These are phyloP conservation scores for Fusarium goolgardi DNA, from an alignment of 2,329 filamentous ascomycete genomes.

Conservation along the genomic window DNA sequence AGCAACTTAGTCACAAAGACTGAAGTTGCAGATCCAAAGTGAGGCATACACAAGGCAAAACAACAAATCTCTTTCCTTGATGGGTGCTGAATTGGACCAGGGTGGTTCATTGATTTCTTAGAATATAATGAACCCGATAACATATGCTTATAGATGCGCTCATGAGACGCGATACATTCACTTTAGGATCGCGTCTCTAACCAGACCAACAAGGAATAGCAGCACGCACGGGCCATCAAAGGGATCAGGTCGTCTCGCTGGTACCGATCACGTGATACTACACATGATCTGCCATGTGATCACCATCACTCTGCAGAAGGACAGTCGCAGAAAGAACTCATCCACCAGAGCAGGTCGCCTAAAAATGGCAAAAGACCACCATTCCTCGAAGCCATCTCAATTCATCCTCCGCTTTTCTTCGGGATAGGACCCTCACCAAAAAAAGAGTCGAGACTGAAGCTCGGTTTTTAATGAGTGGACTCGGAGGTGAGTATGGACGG, in stretches of 20 bases:
- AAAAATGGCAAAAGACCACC: background rate
- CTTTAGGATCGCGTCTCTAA: background rate
- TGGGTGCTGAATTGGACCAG: background rate
- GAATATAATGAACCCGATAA: conserved; percentile 9
- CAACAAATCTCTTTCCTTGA: conserved; percentile 12
- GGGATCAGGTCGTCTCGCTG: too few relatives aligned
- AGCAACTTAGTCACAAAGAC: conserved; percentile 7
- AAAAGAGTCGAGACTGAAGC: conserved; percentile 10
- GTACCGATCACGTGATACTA: conserved; percentile 2
- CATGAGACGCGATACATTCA: conserved; percentile 19
- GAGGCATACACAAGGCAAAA: conserved; percentile 12
- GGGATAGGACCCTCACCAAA: background rate
- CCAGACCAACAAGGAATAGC: background rate
- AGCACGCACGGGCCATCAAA: conserved; percentile 19
- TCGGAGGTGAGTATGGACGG: conserved; percentile 29
- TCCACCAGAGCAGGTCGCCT: background rate
- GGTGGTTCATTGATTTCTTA: conserved; percentile 9
- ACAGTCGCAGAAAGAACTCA: background rate
- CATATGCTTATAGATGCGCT: conserved; percentile 17
- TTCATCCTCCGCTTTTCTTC: background rate
- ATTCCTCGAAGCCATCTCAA: background rate
- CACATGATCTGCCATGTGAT: background rate
- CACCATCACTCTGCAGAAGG: too few relatives aligned
- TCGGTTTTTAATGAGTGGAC: conserved; percentile 34
- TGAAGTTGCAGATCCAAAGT: background rate